Conservation (phyloP, 2,329 filamentous ascomycete species). For the Dendryphion nanum region DNA sequence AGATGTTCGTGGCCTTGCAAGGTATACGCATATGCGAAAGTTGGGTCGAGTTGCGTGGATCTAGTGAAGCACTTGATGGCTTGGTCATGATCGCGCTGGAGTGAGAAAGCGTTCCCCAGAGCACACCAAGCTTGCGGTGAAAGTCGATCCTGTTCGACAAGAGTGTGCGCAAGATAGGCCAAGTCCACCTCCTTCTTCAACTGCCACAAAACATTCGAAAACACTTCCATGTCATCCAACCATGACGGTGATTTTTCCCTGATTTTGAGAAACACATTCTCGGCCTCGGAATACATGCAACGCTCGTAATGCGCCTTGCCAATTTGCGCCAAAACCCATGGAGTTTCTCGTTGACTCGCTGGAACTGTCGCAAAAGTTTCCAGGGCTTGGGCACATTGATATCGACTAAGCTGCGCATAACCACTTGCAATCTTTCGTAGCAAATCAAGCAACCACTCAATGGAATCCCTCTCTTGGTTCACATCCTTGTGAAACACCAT, state of each 20-base stretch:
- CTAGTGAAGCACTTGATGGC: constrained; percentile 92
- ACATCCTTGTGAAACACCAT: constrained; percentile 53
- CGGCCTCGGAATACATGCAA: constrained; percentile 79
- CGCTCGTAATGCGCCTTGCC: constrained; percentile 91
- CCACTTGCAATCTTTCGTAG: constrained; percentile 79
- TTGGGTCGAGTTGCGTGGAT: constrained; percentile 84
- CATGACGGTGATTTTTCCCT: constrained; percentile 77
- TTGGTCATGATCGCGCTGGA: constrained; percentile 90
- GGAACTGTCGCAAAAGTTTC: constrained; percentile 71
- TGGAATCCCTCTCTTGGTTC: constrained; percentile 69
- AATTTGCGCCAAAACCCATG: constrained; percentile 89
- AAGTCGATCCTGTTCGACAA: constrained; percentile 82
- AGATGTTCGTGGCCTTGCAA: constrained; percentile 95
- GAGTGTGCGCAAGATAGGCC: constrained; percentile 85
- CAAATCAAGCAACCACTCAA: constrained; percentile 75
- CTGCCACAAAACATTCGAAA: constrained; percentile 99
- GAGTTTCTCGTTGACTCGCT: constrained; percentile 76
- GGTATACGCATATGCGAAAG: constrained; percentile 94
- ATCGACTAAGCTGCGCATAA: constrained; percentile 75
- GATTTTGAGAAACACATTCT: constrained; percentile 79
- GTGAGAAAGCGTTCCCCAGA: constrained; percentile 89
- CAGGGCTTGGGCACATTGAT: constrained; percentile 74
- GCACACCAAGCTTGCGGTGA: constrained; percentile 96
- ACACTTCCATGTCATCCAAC: constrained; percentile 94
- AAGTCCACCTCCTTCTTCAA: constrained; percentile 88